Base-by-base conservation (phyloP, 441 rosid genomes). In the Croton laevigatus region DNA sequence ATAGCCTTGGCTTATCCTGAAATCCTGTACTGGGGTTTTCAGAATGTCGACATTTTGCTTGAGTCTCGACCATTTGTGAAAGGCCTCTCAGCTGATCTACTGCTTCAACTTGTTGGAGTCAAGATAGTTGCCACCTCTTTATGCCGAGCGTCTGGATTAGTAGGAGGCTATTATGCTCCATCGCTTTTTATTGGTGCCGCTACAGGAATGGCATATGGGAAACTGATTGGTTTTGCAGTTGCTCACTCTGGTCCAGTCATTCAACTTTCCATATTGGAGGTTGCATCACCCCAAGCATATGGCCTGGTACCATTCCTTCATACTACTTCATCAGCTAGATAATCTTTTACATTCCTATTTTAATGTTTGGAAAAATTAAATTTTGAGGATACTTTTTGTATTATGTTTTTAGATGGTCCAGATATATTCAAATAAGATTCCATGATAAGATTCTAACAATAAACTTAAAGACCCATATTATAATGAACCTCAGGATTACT, bases 111-210 rank as follows among this genome's bases (percentile, higher is more conserved):
- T 61, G 91, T 91, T 36, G 94, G 85, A 9, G 89, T 90, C 74
- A 94, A 94, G 86, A 87, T 91, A 76, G 76, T 81, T 53, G 90
- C 96, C n/a, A 91, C 98, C n/a, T 91, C 98, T 55, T 70, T 92
- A 79, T 90, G 97, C 66, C 88, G 94, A 17, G 98, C 97, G 44
- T 91, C 89, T 54, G 98, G 98, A 76, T 79, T 94, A 65, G 97
- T 91, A 1, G 97, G 98, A 70, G 98, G 98, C 45, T 91, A 88
- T 73, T 91, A 94, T 84, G 96, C 94, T 57, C 98, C 98, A 54
- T 90, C 98, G 73, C 94, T 94, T 62, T 94, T 94, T 82, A 91
- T 94, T 70, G 98, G 98, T 57, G 98, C 96, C 59, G 97, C 98
- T 53, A 90, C 97, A 48, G 97, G 98, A 75, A 90, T 91, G 89